Evolutionary conservation across 1,284 basidiomycete species (phyloP).

Genomic region (Inonotus obliquus): DNA sequence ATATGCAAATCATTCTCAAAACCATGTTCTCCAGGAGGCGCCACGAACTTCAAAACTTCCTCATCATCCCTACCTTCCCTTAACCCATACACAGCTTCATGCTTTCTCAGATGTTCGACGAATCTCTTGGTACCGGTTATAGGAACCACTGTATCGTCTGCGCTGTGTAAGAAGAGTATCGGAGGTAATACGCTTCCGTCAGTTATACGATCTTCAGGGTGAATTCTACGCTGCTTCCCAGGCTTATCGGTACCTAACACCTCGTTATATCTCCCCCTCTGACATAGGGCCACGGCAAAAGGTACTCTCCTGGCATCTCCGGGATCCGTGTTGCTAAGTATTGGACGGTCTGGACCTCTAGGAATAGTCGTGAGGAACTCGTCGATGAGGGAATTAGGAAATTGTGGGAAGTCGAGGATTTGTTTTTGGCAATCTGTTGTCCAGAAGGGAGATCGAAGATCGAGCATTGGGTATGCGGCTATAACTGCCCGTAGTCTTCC

Average conservation of each 20-base stretch:
- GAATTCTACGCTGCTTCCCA: background rate
- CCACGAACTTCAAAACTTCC: conserved; percentile 4
- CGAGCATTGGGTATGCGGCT: conserved; percentile 9
- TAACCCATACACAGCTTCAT: conserved; percentile 8
- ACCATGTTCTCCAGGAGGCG: conserved; percentile 13
- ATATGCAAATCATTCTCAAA: conserved; percentile 4
- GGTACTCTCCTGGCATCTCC: background rate
- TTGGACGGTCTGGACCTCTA: background rate
- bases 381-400: conserved; percentile 11
- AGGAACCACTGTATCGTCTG: conserved; percentile 10
- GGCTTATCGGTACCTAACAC: conserved; percentile 1
- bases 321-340: background rate
- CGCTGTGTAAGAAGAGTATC: conserved; percentile 14
- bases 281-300: conserved; percentile 6
- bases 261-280: conserved; percentile 4
- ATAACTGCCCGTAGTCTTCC: background rate
- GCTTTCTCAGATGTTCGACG: conserved; percentile 8
- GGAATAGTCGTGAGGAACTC: conserved; percentile 4
- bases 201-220: conserved; percentile 9
- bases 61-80: background rate
- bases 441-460: conserved; percentile 5
- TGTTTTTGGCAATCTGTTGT: conserved; percentile 8
- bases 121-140: conserved; percentile 8
- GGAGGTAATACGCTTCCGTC: conserved; percentile 10
- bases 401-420: conserved; percentile 4